Base-by-base conservation (phyloP, 305 asterid species). In the Fraxinus latifolia region DNA sequence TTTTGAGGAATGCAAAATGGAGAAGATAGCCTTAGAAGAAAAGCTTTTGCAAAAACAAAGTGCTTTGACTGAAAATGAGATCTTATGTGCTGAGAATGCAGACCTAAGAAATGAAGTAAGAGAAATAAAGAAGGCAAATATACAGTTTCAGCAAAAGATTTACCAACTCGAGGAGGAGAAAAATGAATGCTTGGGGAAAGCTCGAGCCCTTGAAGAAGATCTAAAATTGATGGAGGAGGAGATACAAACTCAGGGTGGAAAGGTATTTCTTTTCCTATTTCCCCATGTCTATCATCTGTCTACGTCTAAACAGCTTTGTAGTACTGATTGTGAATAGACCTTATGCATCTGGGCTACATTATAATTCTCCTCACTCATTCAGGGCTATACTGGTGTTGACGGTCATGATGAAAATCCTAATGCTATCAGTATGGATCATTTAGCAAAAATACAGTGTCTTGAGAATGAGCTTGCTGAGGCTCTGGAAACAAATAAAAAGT, bases 161-260 rank as follows among this genome's bases (percentile, higher is more conserved):
- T 82, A 84, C 80, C 80, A 78, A 55, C 94, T 93, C 15, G 95
- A 93, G 85, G 89, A 89, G 90, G 96, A 92, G 84, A 92, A 86
- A 81, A 84, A 80, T 7, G 91, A 90, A 34, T 85, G 83, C 87
- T 83, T 83, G 74, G 88, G 82, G 90, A 91, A 86, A 90, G 89
- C 84, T 79, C 89, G 79, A 81, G 88, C 86, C 27, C 93, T 93
- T 50, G 94, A 90, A 90, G 90, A 79, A 58, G 83, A 91, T 27
- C 78, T 90, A 37, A 88, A 89, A 82, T 80, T 85, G 84, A 79
- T 83, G 89, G 80, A 81, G 84, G 90, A 90, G 76, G 87, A 87
- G 82, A 81, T 76, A 79, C 60, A 84, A 80, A n/a, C 77, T 60
- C 31, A 75, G 44, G 76, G 34, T 76, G 86, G 84, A 81, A 89